Conservation (phyloP, 108 stramenopile genomes). For the Nitzschia sp. region DNA sequence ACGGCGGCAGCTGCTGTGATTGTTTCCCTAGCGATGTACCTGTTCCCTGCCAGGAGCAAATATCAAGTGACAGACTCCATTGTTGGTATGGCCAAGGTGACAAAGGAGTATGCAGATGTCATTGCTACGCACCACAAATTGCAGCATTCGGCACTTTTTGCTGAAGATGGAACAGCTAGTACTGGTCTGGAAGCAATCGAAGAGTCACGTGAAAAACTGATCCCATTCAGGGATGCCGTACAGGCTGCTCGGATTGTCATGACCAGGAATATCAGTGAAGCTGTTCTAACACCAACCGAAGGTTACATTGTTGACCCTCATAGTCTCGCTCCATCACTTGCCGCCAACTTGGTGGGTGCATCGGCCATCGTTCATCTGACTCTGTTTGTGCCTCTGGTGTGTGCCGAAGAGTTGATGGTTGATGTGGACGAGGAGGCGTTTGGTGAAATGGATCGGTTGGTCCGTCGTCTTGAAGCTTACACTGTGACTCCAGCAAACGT, state of each 20-base stretch:
- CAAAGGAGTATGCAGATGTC: neutral
- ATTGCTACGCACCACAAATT: neutral
- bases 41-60: neutral
- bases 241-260: neutral
- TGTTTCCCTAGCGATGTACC: neutral
- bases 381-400: neutral
- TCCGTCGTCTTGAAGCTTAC: neutral
- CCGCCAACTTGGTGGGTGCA: neutral
- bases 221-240: neutral
- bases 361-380: neutral
- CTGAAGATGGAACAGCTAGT: neutral
- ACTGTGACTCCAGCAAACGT: neutral
- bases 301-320: neutral
- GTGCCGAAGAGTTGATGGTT: neutral
- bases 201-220: neutral
- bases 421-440: neutral
- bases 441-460: neutral
- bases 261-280: neutral
- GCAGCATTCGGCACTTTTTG: too few relatives aligned
- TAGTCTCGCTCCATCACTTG: conserved; percentile 2
- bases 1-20: neutral
- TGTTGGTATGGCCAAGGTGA: neutral
- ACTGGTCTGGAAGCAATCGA: neutral
- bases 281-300: neutral
- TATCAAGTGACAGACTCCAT: neutral